Conservation (phyloP, 176 grass and related monocot species). For the Carex pumila region DNA sequence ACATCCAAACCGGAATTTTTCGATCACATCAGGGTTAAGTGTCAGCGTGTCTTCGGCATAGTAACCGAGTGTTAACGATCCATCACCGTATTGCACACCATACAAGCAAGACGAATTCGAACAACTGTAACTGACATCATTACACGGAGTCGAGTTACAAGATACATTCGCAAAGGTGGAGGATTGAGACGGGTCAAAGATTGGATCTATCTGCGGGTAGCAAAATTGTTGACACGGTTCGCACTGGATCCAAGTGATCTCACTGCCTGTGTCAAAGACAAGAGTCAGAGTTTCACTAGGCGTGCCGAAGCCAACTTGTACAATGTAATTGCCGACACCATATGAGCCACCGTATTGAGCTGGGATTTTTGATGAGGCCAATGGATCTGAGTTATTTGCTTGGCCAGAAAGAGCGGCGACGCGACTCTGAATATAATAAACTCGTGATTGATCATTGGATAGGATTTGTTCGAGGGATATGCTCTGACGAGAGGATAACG, state of each 20-base stretch:
- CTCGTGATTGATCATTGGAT: not conserved
- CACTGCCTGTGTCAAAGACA: constrained; percentile 33
- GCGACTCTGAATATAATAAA: constrained; percentile 12
- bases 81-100: constrained; percentile 18
- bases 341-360: not conserved
- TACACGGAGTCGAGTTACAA: constrained; percentile 24
- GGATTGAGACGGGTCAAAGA: constrained; percentile 32
- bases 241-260: constrained; percentile 19
- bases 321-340: constrained; percentile 15
- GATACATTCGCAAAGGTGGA: constrained; percentile 21
- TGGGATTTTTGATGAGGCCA: not conserved
- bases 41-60: constrained; percentile 16
- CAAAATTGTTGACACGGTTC: constrained; percentile 19
- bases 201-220: constrained; percentile 11
- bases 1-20: constrained; percentile 35
- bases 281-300: not conserved
- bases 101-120: not conserved
- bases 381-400: not conserved
- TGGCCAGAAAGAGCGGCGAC: not conserved
- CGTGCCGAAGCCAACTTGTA: constrained; percentile 33
- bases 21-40: constrained; percentile 16
- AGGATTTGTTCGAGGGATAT: constrained; percentile 9
- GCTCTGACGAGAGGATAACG: not conserved
- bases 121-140: not conserved
- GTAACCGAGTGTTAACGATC: not conserved